Conservation (phyloP, 116 monocot genomes). For the Phalaenopsis hybrid region DNA sequence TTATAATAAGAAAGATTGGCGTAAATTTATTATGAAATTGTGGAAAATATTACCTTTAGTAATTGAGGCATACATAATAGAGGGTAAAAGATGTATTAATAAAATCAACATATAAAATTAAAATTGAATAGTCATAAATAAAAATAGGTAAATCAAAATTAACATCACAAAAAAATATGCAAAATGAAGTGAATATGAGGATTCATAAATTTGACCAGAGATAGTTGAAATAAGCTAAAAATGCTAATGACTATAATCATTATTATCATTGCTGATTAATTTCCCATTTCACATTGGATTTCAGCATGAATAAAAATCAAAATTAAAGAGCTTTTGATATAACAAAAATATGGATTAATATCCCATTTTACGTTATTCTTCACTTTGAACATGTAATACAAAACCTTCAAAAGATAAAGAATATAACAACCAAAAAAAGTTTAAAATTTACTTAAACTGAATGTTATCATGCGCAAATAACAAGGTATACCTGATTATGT, state of each 20-base stretch:
- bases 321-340: neutral
- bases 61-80: neutral
- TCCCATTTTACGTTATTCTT: neutral
- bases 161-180: neutral
- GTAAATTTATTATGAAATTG: neutral
- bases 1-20: neutral
- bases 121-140: neutral
- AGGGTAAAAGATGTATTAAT: neutral
- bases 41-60: neutral
- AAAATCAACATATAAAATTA: neutral
- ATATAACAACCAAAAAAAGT: neutral
- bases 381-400: neutral
- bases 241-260: neutral
- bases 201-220: neutral
- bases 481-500: constrained; percentile 60
- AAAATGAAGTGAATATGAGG: neutral
- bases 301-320: neutral
- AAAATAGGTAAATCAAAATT: neutral
- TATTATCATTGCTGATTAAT: neutral
- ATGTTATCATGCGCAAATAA: neutral
- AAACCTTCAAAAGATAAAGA: neutral
- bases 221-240: neutral
- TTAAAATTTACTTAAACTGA: neutral
- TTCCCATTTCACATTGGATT: neutral
- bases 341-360: neutral